phyloP scores from a whole-genome alignment of 164 flowering plant genomes.

The Umbellularia californica region DNA sequence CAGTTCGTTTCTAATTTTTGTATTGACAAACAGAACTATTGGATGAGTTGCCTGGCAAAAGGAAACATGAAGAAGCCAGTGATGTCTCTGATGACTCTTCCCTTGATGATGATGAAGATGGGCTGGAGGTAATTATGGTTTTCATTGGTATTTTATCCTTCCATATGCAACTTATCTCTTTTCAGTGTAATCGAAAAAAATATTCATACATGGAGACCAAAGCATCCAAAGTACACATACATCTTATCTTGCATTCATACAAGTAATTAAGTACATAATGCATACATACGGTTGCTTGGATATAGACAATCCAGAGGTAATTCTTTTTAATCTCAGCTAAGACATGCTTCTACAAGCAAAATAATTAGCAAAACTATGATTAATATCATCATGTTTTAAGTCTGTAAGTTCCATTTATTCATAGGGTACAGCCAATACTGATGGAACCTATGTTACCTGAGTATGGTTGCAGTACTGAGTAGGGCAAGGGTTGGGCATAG shows the following conservation, averaged over 20 bases:
- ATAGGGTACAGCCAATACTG: background rate
- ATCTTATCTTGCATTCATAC: background rate
- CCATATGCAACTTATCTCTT: background rate
- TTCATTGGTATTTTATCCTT: background rate
- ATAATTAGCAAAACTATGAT: background rate
- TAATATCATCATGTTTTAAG: background rate
- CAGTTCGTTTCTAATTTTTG: background rate
- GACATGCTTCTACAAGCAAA: background rate
- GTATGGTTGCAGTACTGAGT: background rate
- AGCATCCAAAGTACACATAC: background rate
- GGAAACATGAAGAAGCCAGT: constrained; percentile 76
- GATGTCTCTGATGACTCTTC: constrained; percentile 43
- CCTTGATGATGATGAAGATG: constrained; percentile 51
- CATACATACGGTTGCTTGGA: background rate
- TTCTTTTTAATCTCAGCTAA: background rate
- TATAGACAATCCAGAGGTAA: too few relatives aligned
- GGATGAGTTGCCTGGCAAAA: constrained; percentile 78
- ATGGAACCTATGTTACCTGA: background rate
- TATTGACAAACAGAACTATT: constrained; percentile 47
- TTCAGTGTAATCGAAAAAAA: background rate
- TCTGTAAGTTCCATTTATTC: background rate
- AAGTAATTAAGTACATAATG: background rate
- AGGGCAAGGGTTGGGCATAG: background rate
- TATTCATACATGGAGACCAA: background rate
- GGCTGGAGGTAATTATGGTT: constrained; percentile 36